These are phyloP conservation scores for apple (Malus domestica) DNA, from an alignment of 306 rosid genomes.

Conservation along the genomic window ASM211411v1 NC_041791.1:790501-791000, in stretches of 20 bases:
- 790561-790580: constrained; percentile 32
- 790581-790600: constrained; percentile 19
- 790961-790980: constrained; percentile 11
- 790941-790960: constrained; percentile 32
- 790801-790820: constrained; percentile 38
- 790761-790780: too few relatives aligned
- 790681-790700: too few relatives aligned
- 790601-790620: background rate
- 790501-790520: constrained; percentile 32
- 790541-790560: constrained; percentile 38
- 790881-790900: constrained; percentile 56
- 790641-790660: too few relatives aligned
- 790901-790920: constrained; percentile 42
- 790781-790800: background rate
- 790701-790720: too few relatives aligned
- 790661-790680: too few relatives aligned
- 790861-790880: constrained; percentile 55
- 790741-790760: too few relatives aligned
- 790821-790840: constrained; percentile 24
- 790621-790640: constrained; percentile 24
- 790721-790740: too few relatives aligned
- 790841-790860: constrained; percentile 27
- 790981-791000: constrained; percentile 36
- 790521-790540: constrained; percentile 30
- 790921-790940: constrained; percentile 30